Base-by-base conservation (phyloP, 1,284 basidiomycete species). In the Retiboletus flavoniger region DNA sequence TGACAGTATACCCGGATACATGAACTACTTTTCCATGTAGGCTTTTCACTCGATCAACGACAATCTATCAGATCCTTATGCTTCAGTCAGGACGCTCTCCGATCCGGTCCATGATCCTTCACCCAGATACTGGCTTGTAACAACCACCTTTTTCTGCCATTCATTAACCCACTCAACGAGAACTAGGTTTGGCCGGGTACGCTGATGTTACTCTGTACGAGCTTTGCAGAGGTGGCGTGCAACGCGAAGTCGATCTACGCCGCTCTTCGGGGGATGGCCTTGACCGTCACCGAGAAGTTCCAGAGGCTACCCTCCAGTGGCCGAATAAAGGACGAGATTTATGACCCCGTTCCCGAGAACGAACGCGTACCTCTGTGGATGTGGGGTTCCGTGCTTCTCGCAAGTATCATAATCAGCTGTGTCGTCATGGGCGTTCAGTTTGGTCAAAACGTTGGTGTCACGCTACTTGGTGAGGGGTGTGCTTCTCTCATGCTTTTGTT, bases 101-200 rank as follows among this genome's bases (percentile, higher is more conserved):
- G 40, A 50, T 19, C 40, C 48, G 3, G 11, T 50, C 42, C 34
- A 50, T 14, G 13, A 47, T 16, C 48, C 48, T 17, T 50, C 48
- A n/a, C 41, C 40, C 7, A 24, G 48, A 17, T 50, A 50, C 24
- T 50, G 48, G 48, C 39, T 50, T 7, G 48, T 50, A 50, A 17
- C n/a, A 13, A 11, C 14, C n/a, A n/a, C 11, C 7, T 17, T n/a
- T 14, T 31, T 13, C 13, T 40, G 7, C 17, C 24, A 10, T 19
- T 28, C 19, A 19, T 13, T 28, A 4, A 38, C 6, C 5, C 42
- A 8, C 39, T 40, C n/a, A 38, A 35, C 28, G 19, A 32, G 21
- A 13, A 14, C 7, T 11, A 60, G 59, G 72, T 87, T 39, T 88
- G 85, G 84, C 83, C 83, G 29, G 85, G 84, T 65, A 81, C 87